Evolutionary conservation across 2,329 filamentous ascomycete species (phyloP).

Genomic region (Xylaria arbuscula): DNA sequence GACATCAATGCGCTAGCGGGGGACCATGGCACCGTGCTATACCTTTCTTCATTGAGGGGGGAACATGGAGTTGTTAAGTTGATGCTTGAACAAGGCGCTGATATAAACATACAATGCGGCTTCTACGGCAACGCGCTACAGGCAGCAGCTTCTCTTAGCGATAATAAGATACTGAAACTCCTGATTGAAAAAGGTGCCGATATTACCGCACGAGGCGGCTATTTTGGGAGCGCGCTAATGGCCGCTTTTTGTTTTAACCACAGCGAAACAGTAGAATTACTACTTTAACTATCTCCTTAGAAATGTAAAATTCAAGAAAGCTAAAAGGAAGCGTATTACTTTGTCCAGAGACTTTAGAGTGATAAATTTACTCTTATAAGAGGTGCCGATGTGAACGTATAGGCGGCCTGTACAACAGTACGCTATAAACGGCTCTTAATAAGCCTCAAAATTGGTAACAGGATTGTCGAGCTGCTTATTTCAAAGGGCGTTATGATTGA

Average conservation of each 20-base stretch:
- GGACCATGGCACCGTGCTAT: background rate
- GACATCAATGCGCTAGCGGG: background rate
- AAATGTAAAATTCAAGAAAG: too few species aligned
- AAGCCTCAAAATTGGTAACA: too few species aligned
- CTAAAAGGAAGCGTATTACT: too few species aligned
- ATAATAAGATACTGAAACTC: background rate
- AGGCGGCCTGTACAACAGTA: background rate
- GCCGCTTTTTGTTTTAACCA: background rate
- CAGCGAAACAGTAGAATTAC: background rate
- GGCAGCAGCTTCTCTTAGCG: background rate
- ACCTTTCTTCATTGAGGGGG: too few species aligned
- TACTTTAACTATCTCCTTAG: too few species aligned
- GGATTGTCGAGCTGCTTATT: too few species aligned
- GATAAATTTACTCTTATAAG: too few species aligned
- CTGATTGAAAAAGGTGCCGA: conserved; percentile 8
- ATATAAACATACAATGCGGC: conserved; percentile 7
- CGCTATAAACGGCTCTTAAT: conserved; percentile 1
- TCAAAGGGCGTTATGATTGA: too few species aligned
- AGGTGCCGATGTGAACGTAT: conserved; percentile 15
- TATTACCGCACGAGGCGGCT: conserved; percentile 2
- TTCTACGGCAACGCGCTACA: background rate
- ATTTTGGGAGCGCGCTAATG: background rate
- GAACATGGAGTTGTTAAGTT: too few species aligned
- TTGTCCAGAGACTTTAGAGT: too few species aligned
- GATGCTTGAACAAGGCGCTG: conserved; percentile 10